Evolutionary conservation across 305 asterid species (phyloP).

Genomic region (Withania somnifera): DNA sequence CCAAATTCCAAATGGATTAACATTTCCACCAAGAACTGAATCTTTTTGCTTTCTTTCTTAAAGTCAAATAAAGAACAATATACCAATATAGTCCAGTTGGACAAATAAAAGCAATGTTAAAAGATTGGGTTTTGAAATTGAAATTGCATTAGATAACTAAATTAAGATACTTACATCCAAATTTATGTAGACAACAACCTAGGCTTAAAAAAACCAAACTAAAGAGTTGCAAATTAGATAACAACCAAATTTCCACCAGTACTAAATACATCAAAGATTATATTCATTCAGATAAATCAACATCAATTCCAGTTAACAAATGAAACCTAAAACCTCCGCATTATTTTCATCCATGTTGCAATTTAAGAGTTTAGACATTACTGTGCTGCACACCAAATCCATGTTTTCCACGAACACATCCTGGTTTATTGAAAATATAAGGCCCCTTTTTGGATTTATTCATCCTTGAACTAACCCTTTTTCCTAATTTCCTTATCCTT

Average conservation of each 20-base stretch:
- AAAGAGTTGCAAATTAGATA: neutral
- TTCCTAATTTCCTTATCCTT: constrained; percentile 67
- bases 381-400: constrained; percentile 40
- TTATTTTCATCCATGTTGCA: neutral
- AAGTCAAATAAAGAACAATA: neutral
- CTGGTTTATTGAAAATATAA: constrained; percentile 45
- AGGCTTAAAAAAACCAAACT: neutral
- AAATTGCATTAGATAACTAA: constrained; percentile 7
- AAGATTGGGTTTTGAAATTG: constrained; percentile 3
- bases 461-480: constrained; percentile 32
- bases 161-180: constrained; percentile 5
- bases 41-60: neutral
- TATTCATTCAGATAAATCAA: neutral
- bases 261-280: neutral
- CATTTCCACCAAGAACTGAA: neutral
- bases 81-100: neutral
- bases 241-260: neutral
- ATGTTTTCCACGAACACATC: constrained; percentile 48
- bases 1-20: neutral
- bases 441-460: constrained; percentile 41
- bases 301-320: neutral
- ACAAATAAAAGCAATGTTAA: neutral
- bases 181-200: constrained; percentile 1
- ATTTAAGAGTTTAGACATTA: constrained; percentile 11
- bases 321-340: neutral